Evolutionary conservation across 1,139 yeast genomes (phyloP).

Genomic region (Lodderomyces theae): DNA sequence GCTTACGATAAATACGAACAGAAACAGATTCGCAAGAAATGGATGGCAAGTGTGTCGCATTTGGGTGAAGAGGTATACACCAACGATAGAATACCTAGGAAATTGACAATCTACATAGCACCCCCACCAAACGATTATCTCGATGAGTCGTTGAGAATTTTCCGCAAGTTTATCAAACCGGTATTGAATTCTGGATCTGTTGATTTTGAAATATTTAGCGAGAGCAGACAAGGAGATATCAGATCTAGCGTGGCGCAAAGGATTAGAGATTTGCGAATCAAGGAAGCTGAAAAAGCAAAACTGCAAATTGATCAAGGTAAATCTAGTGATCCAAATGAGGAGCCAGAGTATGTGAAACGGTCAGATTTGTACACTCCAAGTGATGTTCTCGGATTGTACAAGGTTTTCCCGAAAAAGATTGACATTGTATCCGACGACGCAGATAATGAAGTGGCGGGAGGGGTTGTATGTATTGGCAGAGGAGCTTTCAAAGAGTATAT

Average conservation of each 20-base stretch:
- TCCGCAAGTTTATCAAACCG: slow-evolving; percentile 84
- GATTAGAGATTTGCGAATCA: slow-evolving; percentile 64
- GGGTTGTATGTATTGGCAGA: slow-evolving; percentile 88
- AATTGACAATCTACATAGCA: slow-evolving; percentile 77
- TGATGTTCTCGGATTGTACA: slow-evolving; percentile 60
- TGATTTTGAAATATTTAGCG: slow-evolving; percentile 74
- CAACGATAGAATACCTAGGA: slow-evolving; percentile 59
- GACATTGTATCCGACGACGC: slow-evolving; percentile 48
- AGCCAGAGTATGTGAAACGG: slow-evolving; percentile 25
- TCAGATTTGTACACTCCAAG: slow-evolving; percentile 48
- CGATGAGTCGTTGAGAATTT: slow-evolving; percentile 69
- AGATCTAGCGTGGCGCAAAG: slow-evolving; percentile 79
- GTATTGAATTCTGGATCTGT: slow-evolving; percentile 81
- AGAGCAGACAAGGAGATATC: slow-evolving; percentile 86
- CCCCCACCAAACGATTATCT: slow-evolving; percentile 96
- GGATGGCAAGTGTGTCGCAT: slow-evolving; percentile 60
- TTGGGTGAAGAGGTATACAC: slow-evolving; percentile 39
- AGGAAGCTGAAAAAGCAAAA: slow-evolving; percentile 10
- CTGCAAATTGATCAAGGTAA: slow-evolving; percentile 6
- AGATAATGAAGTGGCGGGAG: slow-evolving; percentile 51
- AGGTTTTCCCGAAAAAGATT: slow-evolving; percentile 33
- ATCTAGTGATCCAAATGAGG: slow-evolving; percentile 2
- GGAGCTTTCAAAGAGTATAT: slow-evolving; percentile 95
- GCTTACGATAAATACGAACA: slow-evolving; percentile 79
- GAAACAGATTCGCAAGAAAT: slow-evolving; percentile 58